Percentiles rank a stretch among this genome's conserved stretches.
Conservation (phyloP, 2,329 filamentous ascomycete genomes). For the Cryphonectria carpinicola region DNA sequence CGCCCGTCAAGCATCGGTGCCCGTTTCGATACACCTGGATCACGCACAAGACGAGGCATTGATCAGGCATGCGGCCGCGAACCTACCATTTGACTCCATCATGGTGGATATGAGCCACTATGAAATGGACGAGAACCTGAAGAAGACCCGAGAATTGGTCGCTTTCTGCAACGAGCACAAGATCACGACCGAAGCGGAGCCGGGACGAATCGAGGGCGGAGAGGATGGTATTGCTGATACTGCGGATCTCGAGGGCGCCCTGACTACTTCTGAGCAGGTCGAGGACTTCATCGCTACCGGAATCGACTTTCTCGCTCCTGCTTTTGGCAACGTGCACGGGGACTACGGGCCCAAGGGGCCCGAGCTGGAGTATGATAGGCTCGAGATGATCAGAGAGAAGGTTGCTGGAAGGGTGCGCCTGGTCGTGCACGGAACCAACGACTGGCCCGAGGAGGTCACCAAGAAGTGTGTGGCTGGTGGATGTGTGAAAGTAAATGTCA, state of each 20-base stretch:
- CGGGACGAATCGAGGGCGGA: slow-evolving; percentile 58
- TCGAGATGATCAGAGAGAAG: slow-evolving; percentile 47
- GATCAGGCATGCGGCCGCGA: slow-evolving; percentile 57
- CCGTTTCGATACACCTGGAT: slow-evolving; percentile 63
- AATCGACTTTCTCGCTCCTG: slow-evolving; percentile 75
- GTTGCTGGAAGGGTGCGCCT: slow-evolving; percentile 51
- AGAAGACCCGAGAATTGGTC: slow-evolving; percentile 63
- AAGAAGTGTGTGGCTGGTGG: slow-evolving; percentile 48
- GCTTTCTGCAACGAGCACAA: slow-evolving; percentile 64
- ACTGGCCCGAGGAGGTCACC: slow-evolving; percentile 50
- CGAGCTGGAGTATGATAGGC: slow-evolving; percentile 60
- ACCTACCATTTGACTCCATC: slow-evolving; percentile 68
- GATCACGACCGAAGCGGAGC: slow-evolving; percentile 71
- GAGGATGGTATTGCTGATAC: slow-evolving; percentile 75
- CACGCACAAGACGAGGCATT: slow-evolving; percentile 63
- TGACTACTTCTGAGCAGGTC: slow-evolving; percentile 72
- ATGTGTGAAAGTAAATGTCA: slow-evolving; percentile 50
- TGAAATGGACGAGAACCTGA: slow-evolving; percentile 68
- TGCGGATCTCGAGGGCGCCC: slow-evolving; percentile 47
- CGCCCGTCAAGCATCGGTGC: slow-evolving; percentile 54
- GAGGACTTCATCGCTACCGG: slow-evolving; percentile 72
- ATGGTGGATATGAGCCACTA: slow-evolving; percentile 77
- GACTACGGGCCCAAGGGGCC: slow-evolving; percentile 70
- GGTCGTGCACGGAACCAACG: slow-evolving; percentile 53
- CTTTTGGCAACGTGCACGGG: slow-evolving; percentile 78